These are phyloP conservation scores for Blastomyces parvus DNA, from an alignment of 2,329 filamentous ascomycete species.

Conservation along the genomic window DNA sequence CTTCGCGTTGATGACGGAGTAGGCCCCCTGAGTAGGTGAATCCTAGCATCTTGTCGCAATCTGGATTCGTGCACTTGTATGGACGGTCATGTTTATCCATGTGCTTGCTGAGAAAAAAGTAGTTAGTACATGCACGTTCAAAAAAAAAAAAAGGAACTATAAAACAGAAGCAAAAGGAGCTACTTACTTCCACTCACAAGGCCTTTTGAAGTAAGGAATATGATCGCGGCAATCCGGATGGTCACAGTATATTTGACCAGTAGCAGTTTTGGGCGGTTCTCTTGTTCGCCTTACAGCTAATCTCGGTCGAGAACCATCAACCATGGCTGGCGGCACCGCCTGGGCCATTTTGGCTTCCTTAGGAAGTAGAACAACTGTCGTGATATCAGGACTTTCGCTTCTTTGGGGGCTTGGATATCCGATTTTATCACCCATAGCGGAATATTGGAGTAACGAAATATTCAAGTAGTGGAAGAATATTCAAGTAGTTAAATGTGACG, in stretches of 20 bases:
- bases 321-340: slow-evolving; percentile 23
- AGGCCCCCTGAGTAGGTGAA: slow-evolving; percentile 94
- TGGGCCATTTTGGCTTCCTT: slow-evolving; percentile 23
- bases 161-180: not conserved
- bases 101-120: slow-evolving; percentile 59
- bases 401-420: slow-evolving; percentile 37
- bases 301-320: slow-evolving; percentile 32
- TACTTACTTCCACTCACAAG: slow-evolving; percentile 91
- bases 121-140: slow-evolving; percentile 1
- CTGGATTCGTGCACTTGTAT: slow-evolving; percentile 72
- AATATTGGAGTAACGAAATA: slow-evolving; percentile 8
- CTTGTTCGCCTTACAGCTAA: slow-evolving; percentile 35
- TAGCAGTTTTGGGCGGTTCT: slow-evolving; percentile 52
- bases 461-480: slow-evolving; percentile 6
- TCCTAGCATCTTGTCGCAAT: slow-evolving; percentile 82
- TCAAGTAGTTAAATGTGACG: not conserved
- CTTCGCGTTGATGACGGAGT: slow-evolving; percentile 81
- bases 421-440: slow-evolving; percentile 34
- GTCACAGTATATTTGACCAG: slow-evolving; percentile 70
- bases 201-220: slow-evolving; percentile 60
- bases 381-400: slow-evolving; percentile 34
- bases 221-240: slow-evolving; percentile 59
- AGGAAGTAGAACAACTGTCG: slow-evolving; percentile 28
- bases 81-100: slow-evolving; percentile 97
- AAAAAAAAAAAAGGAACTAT: slow-evolving; percentile 2